A percentile compares a stretch with the other conserved stretches of the same genome.
Evolutionary conservation across 345 rosid genomes (phyloP).

Genomic region (Aegle marmelos): DNA sequence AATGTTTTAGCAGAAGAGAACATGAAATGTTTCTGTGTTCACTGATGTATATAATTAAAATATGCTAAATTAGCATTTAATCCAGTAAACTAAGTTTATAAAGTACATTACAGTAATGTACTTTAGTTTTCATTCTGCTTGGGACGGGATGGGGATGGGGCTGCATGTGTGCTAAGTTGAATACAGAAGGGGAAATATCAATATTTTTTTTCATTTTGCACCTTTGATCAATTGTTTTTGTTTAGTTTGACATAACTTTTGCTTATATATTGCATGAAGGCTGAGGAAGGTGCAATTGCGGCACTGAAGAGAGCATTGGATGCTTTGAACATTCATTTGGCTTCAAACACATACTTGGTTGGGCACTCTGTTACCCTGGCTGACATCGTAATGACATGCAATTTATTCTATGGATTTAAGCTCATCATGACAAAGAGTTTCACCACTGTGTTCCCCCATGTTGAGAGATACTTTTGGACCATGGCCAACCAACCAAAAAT

Average conservation of each 20-base stretch:
- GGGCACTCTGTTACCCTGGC: conserved; percentile 91
- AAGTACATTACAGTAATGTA: background rate
- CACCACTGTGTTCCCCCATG: conserved; percentile 88
- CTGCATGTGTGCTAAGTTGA: background rate
- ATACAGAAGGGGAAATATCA: background rate
- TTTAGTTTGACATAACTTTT: background rate
- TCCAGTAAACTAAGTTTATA: background rate
- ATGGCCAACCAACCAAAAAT: conserved; percentile 88
- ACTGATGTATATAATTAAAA: background rate
- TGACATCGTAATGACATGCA: conserved; percentile 76
- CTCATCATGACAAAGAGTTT: conserved; percentile 68
- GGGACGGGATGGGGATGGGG: background rate
- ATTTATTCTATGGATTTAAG: conserved; percentile 52
- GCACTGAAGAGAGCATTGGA: conserved; percentile 75
- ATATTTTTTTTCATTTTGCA: background rate
- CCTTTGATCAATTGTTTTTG: background rate
- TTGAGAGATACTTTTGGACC: conserved; percentile 98
- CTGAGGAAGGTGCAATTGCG: conserved; percentile 75
- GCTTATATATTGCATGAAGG: conserved; percentile 32
- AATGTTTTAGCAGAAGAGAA: background rate
- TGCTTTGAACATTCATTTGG: conserved; percentile 69
- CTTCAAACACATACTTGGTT: conserved; percentile 81
- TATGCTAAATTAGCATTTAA: background rate
- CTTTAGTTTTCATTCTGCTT: background rate
- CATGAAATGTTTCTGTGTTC: background rate